A percentile compares a stretch with the other conserved stretches of the same genome.
Conservation (phyloP, 2,329 filamentous ascomycete genomes). For the Apiospora koreana region DNA sequence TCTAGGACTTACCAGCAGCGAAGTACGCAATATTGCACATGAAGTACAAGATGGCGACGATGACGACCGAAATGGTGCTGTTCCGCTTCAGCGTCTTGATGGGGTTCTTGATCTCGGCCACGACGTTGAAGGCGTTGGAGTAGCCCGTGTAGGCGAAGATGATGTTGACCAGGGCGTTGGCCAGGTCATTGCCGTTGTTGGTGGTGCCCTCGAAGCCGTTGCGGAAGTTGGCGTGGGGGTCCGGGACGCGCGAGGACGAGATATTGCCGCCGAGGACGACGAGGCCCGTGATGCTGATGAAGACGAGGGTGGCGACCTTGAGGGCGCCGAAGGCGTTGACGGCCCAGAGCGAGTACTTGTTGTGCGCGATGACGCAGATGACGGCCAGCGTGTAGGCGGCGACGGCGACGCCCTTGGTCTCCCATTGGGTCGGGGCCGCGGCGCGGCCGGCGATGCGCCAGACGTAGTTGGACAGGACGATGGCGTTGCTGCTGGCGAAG, state of each 20-base stretch:
- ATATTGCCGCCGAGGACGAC: conserved; percentile 61
- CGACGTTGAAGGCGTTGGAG: conserved; percentile 60
- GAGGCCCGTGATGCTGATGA: conserved; percentile 61
- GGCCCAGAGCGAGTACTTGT: conserved; percentile 56
- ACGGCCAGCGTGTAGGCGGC: conserved; percentile 62
- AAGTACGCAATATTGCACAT: conserved; percentile 63
- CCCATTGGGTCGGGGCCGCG: conserved; percentile 57
- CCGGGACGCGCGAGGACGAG: conserved; percentile 38
- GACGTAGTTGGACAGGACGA: conserved; percentile 64
- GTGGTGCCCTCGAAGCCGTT: conserved; percentile 54
- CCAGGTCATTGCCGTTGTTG: conserved; percentile 45
- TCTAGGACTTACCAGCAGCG: conserved; percentile 41
- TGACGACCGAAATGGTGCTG: conserved; percentile 48
- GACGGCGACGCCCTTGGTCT: conserved; percentile 66
- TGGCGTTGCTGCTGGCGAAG: conserved; percentile 58
- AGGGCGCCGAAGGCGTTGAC: conserved; percentile 58
- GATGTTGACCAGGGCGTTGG: conserved; percentile 60
- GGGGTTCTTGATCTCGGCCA: conserved; percentile 60
- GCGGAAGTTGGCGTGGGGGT: conserved; percentile 56
- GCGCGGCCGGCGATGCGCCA: conserved; percentile 54
- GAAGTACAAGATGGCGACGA: conserved; percentile 56
- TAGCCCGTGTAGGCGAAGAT: conserved; percentile 60
- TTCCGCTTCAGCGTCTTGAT: conserved; percentile 54
- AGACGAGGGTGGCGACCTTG: conserved; percentile 64
- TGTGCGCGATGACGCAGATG: conserved; percentile 52